These are phyloP conservation scores for Acorus gramineus DNA, from an alignment of 106 monocot genomes.

Conservation along the genomic window DNA sequence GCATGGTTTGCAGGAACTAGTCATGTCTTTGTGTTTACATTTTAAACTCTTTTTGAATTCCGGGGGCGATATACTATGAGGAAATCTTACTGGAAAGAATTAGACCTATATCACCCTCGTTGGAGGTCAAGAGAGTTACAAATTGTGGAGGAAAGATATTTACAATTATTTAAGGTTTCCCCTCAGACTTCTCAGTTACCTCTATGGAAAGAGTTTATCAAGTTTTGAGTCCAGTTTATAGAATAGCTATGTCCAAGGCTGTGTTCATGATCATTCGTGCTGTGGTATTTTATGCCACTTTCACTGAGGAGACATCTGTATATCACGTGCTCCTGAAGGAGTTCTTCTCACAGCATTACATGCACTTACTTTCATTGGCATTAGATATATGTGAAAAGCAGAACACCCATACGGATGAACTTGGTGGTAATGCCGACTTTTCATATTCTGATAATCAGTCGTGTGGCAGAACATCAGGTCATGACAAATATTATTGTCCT, in stretches of 20 bases:
- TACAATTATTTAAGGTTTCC: constrained; percentile 52
- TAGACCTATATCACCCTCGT: constrained; percentile 91
- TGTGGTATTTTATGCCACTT: constrained; percentile 72
- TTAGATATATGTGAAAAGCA: constrained; percentile 65
- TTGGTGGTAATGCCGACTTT: not conserved
- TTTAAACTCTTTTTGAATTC: not conserved
- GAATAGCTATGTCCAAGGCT: constrained; percentile 65
- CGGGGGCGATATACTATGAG: constrained; percentile 88
- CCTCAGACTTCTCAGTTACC: constrained; percentile 71
- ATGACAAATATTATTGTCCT: not conserved
- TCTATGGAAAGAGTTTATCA: constrained; percentile 48
- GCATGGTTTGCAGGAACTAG: no score
- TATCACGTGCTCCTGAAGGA: constrained; percentile 65
- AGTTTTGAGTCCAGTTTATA: constrained; percentile 44
- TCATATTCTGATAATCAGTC: not conserved
- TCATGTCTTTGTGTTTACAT: not conserved
- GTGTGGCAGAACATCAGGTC: not conserved
- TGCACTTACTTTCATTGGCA: constrained; percentile 64
- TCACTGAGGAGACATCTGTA: constrained; percentile 29
- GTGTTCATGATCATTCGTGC: constrained; percentile 46
- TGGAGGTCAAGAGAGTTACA: constrained; percentile 85
- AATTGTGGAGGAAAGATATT: constrained; percentile 85
- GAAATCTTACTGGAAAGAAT: constrained; percentile 64
- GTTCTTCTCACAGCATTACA: constrained; percentile 81
- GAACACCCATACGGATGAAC: not conserved